Evolutionary conservation across 2,329 filamentous ascomycete genomes (phyloP).

Genomic region (Pseudocercospora eumusae): DNA sequence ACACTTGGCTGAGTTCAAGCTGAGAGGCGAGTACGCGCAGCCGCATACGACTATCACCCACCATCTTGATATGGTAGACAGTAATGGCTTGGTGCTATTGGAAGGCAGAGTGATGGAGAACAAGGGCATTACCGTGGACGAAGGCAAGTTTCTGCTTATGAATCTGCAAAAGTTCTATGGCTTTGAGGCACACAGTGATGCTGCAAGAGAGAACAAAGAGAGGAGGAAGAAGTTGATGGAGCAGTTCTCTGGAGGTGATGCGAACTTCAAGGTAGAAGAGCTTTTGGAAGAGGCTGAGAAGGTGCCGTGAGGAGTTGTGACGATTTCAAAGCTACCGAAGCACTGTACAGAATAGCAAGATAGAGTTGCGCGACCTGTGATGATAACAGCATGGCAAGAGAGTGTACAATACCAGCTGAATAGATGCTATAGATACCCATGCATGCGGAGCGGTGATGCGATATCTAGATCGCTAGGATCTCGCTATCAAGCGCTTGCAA

Average conservation of each 20-base stretch:
- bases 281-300: slow-evolving; percentile 88
- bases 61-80: slow-evolving; percentile 74
- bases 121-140: slow-evolving; percentile 72
- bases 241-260: slow-evolving; percentile 79
- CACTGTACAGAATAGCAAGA: neutral
- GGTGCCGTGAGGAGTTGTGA: slow-evolving; percentile 46
- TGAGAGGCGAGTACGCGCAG: slow-evolving; percentile 82
- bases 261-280: slow-evolving; percentile 77
- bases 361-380: neutral
- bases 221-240: slow-evolving; percentile 69
- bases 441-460: neutral
- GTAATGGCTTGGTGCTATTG: slow-evolving; percentile 80
- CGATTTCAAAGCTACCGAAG: neutral
- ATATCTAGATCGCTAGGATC: neutral
- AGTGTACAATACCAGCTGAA: neutral
- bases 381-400: neutral
- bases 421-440: neutral
- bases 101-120: slow-evolving; percentile 78
- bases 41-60: slow-evolving; percentile 95
- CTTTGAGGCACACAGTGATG: slow-evolving; percentile 58
- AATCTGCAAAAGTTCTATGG: slow-evolving; percentile 92
- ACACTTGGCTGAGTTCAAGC: slow-evolving; percentile 88
- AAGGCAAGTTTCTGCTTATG: slow-evolving; percentile 88
- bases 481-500: neutral
- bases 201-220: slow-evolving; percentile 71